Evolutionary conservation across 192 early-diverging fungal genomes (phyloP), one percentile per base, ranked within the genome.

Genomic region (Mortierella claussenii): DNA sequence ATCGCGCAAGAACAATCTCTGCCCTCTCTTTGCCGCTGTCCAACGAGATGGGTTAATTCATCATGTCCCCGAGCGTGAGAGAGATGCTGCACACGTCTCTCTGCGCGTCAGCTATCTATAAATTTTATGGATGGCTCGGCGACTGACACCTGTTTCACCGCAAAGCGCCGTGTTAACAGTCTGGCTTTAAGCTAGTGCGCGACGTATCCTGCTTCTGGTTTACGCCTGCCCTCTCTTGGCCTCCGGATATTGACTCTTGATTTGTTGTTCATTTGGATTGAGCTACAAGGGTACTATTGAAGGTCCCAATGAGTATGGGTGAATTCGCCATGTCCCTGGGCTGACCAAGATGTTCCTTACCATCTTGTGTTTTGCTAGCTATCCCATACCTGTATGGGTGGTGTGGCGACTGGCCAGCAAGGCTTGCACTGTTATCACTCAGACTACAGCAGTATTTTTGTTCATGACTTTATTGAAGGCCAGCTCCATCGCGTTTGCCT

Each of bases 221-320:
- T 59, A 30, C 11, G 56, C 56, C 56, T 59, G 42, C 56, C 56
- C 56, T 59, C 43, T 59, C 43, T 59, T 59, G 56, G 42, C 56
- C 27, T 42, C 56, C 30, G 17, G 5, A 26, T 18, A 59, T 59
- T n/a, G n/a, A n/a, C n/a, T n/a, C n/a, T n/a, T n/a, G n/a, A n/a
- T n/a, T n/a, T n/a, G n/a, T n/a, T n/a, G n/a, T n/a, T n/a, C n/a
- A n/a, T n/a, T n/a, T n/a, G n/a, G n/a, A n/a, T n/a, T n/a, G n/a
- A n/a, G n/a, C n/a, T n/a, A n/a, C n/a, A n/a, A n/a, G n/a, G n/a
- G n/a, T n/a, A n/a, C n/a, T n/a, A n/a, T 59, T 59, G 43, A 59
- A 59, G 42, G 43, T 3, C 56, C 56, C 43, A 59, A 59, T n/a
- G n/a, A 27, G 43, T 30, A n/a, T 43, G 37, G 56, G 23, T 59